These are phyloP conservation scores for Aphanomyces cochlioides DNA, from an alignment of 352 stramenopile species.

Conservation along the genomic window DNA sequence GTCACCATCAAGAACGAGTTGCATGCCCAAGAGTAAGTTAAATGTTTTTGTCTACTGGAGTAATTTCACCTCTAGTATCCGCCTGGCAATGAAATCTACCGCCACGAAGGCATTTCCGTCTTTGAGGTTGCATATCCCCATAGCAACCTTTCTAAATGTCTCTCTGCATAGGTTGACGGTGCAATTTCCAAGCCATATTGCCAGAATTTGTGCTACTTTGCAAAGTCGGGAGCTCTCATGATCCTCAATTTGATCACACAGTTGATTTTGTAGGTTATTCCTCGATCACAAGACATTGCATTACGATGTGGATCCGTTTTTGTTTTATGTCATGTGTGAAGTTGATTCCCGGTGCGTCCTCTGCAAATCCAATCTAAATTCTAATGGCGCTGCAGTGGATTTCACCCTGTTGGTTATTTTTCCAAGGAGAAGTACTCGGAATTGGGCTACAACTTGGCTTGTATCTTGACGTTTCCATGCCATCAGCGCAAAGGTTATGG, in stretches of 20 bases:
- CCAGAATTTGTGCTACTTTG: conserved; percentile 98
- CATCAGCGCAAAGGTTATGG: conserved; percentile 98
- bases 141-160: neutral
- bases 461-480: conserved; percentile 99
- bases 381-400: conserved; percentile 38
- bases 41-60: neutral
- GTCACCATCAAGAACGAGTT: conserved; percentile 58
- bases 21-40: conserved; percentile 55
- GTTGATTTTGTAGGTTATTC: conserved; percentile 76
- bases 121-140: conserved; percentile 63
- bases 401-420: conserved; percentile 98
- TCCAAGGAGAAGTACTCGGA: conserved; percentile 98
- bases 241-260: conserved; percentile 98
- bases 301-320: conserved; percentile 99
- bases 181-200: conserved; percentile 96
- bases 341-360: conserved; percentile 60
- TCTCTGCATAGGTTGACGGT: conserved; percentile 87
- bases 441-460: conserved; percentile 99
- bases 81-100: conserved; percentile 90
- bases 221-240: conserved; percentile 76
- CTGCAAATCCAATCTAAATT: neutral
- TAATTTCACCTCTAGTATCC: conserved; percentile 48
- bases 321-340: conserved; percentile 99
- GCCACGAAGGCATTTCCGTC: conserved; percentile 92
- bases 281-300: conserved; percentile 99